phyloP scores from a whole-genome alignment of 371 early-diverging fungal species.

The Conidiobolus incongruus region DNA sequence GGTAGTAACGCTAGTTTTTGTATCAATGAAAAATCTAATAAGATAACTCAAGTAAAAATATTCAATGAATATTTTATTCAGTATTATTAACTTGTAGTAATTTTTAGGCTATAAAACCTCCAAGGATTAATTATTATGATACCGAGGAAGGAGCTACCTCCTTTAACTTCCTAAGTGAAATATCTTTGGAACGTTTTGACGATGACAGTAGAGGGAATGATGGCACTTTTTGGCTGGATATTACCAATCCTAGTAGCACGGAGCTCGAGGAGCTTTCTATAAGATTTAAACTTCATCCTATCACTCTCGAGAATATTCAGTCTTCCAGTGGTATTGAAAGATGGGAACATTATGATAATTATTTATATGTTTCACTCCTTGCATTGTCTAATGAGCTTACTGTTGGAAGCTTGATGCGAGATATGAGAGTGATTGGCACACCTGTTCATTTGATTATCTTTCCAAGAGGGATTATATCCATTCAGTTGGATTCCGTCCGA shows the following conservation, averaged over 20 bases:
- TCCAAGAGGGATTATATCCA: conserved; percentile 29
- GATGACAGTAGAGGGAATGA: too few species aligned
- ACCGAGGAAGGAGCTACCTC: too few species aligned
- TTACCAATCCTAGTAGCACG: conserved; percentile 45
- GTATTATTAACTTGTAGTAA: too few species aligned
- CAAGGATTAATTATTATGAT: too few species aligned
- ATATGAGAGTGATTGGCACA: too few species aligned
- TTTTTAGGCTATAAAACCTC: too few species aligned
- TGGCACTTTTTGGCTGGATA: conserved; percentile 72
- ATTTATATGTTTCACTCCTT: conserved; percentile 78
- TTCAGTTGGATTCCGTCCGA: conserved; percentile 28
- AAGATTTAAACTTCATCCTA: conserved; percentile 57
- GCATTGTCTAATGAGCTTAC: conserved; percentile 51
- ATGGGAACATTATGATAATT: conserved; percentile 73
- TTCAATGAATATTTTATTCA: too few species aligned
- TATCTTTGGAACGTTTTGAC: too few species aligned
- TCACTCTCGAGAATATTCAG: conserved; percentile 79
- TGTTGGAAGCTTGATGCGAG: conserved; percentile 50
- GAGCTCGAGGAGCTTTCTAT: conserved; percentile 44
- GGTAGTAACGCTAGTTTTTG: too few species aligned
- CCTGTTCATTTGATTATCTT: conserved; percentile 70
- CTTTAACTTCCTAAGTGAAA: too few species aligned
- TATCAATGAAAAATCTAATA: too few species aligned
- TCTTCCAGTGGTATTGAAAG: conserved; percentile 80
- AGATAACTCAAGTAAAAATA: too few species aligned